Percentiles rank a stretch among this genome's conserved stretches.
These are phyloP conservation scores for Arabidopsis hybrid DNA, from an alignment of 441 rosid genomes.

Conservation along the genomic window DNA sequence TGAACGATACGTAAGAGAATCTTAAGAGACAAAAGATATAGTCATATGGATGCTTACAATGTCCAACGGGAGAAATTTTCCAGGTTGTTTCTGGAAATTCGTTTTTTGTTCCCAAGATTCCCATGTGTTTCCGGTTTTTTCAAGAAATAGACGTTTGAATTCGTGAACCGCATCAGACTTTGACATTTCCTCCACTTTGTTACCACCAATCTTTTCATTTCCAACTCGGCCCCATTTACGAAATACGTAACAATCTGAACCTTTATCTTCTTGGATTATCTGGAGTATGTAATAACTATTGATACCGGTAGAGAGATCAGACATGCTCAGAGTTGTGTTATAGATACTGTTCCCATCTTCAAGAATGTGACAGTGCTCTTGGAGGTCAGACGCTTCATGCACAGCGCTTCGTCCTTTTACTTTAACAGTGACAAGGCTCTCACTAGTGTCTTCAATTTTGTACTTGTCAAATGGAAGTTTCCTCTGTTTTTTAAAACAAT, in stretches of 20 bases:
- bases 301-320: conserved; percentile 91
- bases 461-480: conserved; percentile 81
- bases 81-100: conserved; percentile 85
- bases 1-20: conserved; percentile 12
- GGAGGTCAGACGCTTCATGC: conserved; percentile 92
- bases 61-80: conserved; percentile 88
- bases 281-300: conserved; percentile 97
- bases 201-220: conserved; percentile 83
- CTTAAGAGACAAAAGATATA: conserved; percentile 3
- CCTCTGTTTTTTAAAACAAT: conserved; percentile 76
- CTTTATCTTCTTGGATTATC: conserved; percentile 92
- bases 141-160: conserved; percentile 83
- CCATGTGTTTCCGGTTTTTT: conserved; percentile 95
- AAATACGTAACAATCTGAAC: conserved; percentile 73
- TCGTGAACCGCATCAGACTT: conserved; percentile 83
- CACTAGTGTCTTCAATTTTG: conserved; percentile 78
- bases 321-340: conserved; percentile 93
- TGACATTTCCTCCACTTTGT: conserved; percentile 71
- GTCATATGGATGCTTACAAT: conserved; percentile 55
- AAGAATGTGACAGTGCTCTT: conserved; percentile 93
- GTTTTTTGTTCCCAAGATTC: conserved; percentile 88
- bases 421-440: conserved; percentile 82
- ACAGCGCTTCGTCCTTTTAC: conserved; percentile 97
- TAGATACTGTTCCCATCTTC: conserved; percentile 91
- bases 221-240: conserved; percentile 99